Percentiles rank a stretch among this genome's conserved stretches.
These are phyloP conservation scores for Aspergillus saccharolyticus DNA, from an alignment of 495 filamentous ascomycete genomes.

Conservation along the genomic window DNA sequence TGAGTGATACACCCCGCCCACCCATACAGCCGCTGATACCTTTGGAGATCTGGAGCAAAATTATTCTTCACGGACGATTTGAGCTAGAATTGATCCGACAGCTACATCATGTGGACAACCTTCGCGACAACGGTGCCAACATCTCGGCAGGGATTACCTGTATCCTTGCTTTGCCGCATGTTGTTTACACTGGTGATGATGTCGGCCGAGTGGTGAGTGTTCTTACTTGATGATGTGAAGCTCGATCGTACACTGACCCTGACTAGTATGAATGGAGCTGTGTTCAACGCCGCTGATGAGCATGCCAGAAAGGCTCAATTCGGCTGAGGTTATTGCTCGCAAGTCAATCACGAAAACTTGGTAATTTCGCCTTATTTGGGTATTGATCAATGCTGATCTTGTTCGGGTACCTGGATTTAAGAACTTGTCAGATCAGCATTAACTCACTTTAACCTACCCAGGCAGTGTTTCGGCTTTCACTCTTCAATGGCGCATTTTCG, in stretches of 20 bases:
- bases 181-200: conserved; percentile 92
- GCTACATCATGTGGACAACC: conserved; percentile 75
- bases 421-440: not conserved
- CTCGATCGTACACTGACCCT: conserved; percentile 13
- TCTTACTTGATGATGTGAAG: not conserved
- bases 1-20: conserved; percentile 15
- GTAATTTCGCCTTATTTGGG: not conserved
- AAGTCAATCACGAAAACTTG: not conserved
- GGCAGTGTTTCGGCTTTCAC: not conserved
- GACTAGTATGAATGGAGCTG: conserved; percentile 83
- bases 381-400: not conserved
- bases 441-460: not conserved
- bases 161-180: conserved; percentile 74
- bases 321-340: not conserved
- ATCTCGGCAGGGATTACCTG: conserved; percentile 80
- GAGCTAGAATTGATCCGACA: conserved; percentile 63
- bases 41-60: conserved; percentile 51
- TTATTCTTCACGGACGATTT: conserved; percentile 47
- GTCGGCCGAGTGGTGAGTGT: conserved; percentile 69
- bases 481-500: not conserved
- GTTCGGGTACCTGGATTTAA: not conserved
- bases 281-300: conserved; percentile 52
- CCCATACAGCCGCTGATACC: conserved; percentile 2
- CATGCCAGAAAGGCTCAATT: not conserved
- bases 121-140: conserved; percentile 67